Evolutionary conservation across 1,284 basidiomycete genomes (phyloP).

Genomic region (Exsudoporus floridanus): DNA sequence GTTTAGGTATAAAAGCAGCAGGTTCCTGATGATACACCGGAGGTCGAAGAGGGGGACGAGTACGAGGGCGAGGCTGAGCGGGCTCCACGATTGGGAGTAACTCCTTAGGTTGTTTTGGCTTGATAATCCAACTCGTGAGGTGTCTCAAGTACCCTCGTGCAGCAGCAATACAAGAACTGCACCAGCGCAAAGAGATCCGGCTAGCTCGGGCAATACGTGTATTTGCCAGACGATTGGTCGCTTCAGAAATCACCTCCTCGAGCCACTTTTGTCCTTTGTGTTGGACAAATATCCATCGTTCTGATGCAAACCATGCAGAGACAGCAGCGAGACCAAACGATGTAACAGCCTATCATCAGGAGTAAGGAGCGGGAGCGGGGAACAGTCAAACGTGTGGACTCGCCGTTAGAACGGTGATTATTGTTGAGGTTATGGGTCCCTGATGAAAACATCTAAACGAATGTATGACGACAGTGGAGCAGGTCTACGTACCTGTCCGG

Average conservation of each 20-base stretch:
- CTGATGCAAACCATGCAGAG: slow-evolving; percentile 74
- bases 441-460: slow-evolving; percentile 32
- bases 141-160: slow-evolving; percentile 25
- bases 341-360: slow-evolving; percentile 43
- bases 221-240: slow-evolving; percentile 43
- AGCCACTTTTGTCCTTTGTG: slow-evolving; percentile 77
- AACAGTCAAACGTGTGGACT: slow-evolving; percentile 25
- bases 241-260: slow-evolving; percentile 60
- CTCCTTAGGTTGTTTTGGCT: slow-evolving; percentile 25
- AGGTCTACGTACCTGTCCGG: slow-evolving; percentile 41
- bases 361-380: slow-evolving; percentile 10
- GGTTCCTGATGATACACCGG: slow-evolving; percentile 25
- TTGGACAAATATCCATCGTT: slow-evolving; percentile 67
- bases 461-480: slow-evolving; percentile 24
- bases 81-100: slow-evolving; percentile 29
- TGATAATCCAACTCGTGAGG: slow-evolving; percentile 31
- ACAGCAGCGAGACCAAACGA: slow-evolving; percentile 74
- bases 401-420: slow-evolving; percentile 71
- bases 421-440: slow-evolving; percentile 59
- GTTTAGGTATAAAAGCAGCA: slow-evolving; percentile 13
- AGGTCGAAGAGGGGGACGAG: slow-evolving; percentile 18
- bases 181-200: slow-evolving; percentile 27
- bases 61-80: slow-evolving; percentile 19
- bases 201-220: slow-evolving; percentile 38
- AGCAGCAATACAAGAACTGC: slow-evolving; percentile 25